Percentiles rank a stretch among this genome's conserved stretches.
Evolutionary conservation across 345 rosid species (phyloP).

Genomic region (Chamaenerion angustifolium): DNA sequence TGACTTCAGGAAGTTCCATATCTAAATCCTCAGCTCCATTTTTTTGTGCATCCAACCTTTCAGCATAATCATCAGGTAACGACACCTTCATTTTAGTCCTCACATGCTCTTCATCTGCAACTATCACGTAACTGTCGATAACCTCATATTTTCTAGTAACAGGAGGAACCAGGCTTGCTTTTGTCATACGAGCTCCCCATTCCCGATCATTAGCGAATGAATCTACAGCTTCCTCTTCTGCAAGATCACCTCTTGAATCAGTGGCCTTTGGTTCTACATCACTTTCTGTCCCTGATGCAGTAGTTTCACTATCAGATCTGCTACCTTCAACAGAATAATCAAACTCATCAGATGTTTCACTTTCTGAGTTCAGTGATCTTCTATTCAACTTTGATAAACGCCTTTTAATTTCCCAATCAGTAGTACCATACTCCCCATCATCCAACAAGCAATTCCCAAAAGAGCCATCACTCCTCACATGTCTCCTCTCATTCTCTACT

Average conservation of each 20-base stretch:
- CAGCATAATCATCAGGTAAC: constrained; percentile 89
- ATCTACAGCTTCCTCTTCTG: constrained; percentile 47
- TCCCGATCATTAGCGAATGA: constrained; percentile 74
- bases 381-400: constrained; percentile 77
- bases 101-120: constrained; percentile 89
- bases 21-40: constrained; percentile 86
- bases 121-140: constrained; percentile 61
- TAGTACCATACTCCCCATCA: constrained; percentile 53
- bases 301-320: constrained; percentile 49
- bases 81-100: constrained; percentile 74
- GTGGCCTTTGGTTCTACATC: constrained; percentile 51
- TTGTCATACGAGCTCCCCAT: constrained; percentile 99
- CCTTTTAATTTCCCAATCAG: constrained; percentile 83
- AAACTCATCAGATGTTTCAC: constrained; percentile 80
- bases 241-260: constrained; percentile 43
- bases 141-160: constrained; percentile 96
- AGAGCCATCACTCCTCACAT: constrained; percentile 46
- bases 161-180: constrained; percentile 95
- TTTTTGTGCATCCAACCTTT: constrained; percentile 81
- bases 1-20: constrained; percentile 99
- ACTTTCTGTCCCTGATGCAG: constrained; percentile 80
- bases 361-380: constrained; percentile 70
- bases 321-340: constrained; percentile 53
- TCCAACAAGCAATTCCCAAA: constrained; percentile 31
- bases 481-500: constrained; percentile 48